Evolutionary conservation across 2,329 filamentous ascomycete species (phyloP).

Genomic region (Hypoxylon sp.): DNA sequence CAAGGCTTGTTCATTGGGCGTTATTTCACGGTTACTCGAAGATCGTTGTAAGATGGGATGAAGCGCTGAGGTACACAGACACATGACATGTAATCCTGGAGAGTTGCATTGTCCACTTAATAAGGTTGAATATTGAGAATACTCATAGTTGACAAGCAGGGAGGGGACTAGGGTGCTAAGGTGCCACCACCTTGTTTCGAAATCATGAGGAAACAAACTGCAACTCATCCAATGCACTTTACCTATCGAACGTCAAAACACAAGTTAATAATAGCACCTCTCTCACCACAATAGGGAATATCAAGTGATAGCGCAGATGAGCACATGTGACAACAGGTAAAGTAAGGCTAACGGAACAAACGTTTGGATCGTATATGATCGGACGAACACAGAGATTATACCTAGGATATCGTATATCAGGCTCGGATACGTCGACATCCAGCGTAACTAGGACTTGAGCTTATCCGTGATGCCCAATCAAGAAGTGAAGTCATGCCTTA

Average conservation of each 20-base stretch:
- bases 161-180: slow-evolving; percentile 1
- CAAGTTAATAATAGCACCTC: slow-evolving; percentile 9
- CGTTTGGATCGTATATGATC: slow-evolving; percentile 24
- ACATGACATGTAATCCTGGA: background rate
- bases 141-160: background rate
- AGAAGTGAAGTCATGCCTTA: slow-evolving; percentile 21
- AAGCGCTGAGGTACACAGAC: slow-evolving; percentile 8
- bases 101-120: slow-evolving; percentile 25
- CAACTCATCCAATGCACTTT: background rate
- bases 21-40: background rate
- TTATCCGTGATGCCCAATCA: slow-evolving; percentile 18
- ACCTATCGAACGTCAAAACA: background rate
- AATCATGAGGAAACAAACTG: slow-evolving; percentile 10
- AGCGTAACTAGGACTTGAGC: slow-evolving; percentile 23
- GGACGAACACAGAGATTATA: slow-evolving; percentile 25
- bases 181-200: slow-evolving; percentile 6
- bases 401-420: slow-evolving; percentile 5
- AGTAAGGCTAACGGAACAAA: slow-evolving; percentile 19
- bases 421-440: slow-evolving; percentile 38
- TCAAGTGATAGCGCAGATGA: background rate
- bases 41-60: slow-evolving; percentile 9
- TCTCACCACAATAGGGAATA: background rate
- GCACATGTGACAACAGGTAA: slow-evolving; percentile 3
- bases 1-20: background rate
- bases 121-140: background rate